Evolutionary conservation across 1,284 basidiomycete species (phyloP).

Genomic region (Boletus smithii): DNA sequence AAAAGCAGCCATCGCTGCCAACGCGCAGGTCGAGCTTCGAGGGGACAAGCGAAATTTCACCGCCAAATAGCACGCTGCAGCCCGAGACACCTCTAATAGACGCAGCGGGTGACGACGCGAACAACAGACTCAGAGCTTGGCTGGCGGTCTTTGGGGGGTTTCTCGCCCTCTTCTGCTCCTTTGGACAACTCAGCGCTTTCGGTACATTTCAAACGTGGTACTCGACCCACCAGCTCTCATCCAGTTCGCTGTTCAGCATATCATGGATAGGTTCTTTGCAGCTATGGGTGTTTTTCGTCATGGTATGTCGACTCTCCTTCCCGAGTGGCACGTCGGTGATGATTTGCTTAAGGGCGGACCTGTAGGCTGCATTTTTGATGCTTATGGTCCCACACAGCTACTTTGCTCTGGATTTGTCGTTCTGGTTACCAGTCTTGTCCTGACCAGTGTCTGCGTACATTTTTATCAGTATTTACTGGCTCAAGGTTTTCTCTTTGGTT

Average conservation of each 20-base stretch:
- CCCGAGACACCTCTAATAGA: constrained; percentile 19
- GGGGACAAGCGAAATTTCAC: constrained; percentile 18
- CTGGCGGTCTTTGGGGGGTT: constrained; percentile 32
- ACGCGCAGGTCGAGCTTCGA: constrained; percentile 25
- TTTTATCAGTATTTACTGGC: constrained; percentile 59
- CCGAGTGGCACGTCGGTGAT: constrained; percentile 2
- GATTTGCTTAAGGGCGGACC: constrained; percentile 42
- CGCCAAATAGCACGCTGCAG: constrained; percentile 27
- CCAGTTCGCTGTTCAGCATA: constrained; percentile 37
- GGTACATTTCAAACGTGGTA: constrained; percentile 45
- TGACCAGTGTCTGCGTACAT: constrained; percentile 52
- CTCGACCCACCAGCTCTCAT: constrained; percentile 37
- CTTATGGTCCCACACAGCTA: constrained; percentile 48
- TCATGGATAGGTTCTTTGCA: constrained; percentile 50
- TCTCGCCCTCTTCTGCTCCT: constrained; percentile 36
- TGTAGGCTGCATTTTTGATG: constrained; percentile 50
- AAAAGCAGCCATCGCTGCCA: constrained; percentile 27
- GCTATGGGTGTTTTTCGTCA: constrained; percentile 45
- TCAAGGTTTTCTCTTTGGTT: constrained; percentile 58
- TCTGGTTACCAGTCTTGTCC: constrained; percentile 44
- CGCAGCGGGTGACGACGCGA: background rate
- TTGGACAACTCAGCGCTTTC: constrained; percentile 32
- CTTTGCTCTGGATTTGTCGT: constrained; percentile 44
- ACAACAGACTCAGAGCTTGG: constrained; percentile 24
- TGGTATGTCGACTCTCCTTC: constrained; percentile 32